phyloP scores from a whole-genome alignment of 148 eudicot species.

The Fagopyrum tataricum region DNA sequence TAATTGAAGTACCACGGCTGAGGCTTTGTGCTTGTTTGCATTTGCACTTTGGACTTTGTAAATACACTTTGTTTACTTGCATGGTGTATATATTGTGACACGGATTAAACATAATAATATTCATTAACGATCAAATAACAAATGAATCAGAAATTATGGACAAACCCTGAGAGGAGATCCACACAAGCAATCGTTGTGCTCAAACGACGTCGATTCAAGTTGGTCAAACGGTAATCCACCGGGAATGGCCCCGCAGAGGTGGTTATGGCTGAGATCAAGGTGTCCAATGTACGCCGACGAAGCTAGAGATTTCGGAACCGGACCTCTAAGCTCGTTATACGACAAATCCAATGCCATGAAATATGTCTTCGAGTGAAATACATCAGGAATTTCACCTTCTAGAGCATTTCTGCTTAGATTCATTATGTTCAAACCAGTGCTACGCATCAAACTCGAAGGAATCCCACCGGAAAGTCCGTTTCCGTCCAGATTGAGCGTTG shows the following conservation, averaged over 20 bases:
- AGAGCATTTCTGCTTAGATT: conserved; percentile 75
- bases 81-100: background rate
- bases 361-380: conserved; percentile 70
- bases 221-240: conserved; percentile 64
- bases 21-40: background rate
- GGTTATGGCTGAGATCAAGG: conserved; percentile 75
- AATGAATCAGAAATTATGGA: background rate
- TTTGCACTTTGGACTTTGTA: background rate
- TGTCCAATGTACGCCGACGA: conserved; percentile 63
- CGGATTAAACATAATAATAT: background rate
- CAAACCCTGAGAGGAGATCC: conserved; percentile 25
- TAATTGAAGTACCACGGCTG: no score
- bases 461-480: conserved; percentile 44
- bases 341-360: conserved; percentile 73
- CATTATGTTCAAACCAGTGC: conserved; percentile 52
- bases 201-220: conserved; percentile 74
- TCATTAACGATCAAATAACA: background rate
- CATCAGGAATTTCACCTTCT: conserved; percentile 62
- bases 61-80: background rate
- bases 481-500: conserved; percentile 43
- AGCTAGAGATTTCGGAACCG: conserved; percentile 58
- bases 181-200: conserved; percentile 62
- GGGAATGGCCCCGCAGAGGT: conserved; percentile 78
- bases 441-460: conserved; percentile 21
- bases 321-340: conserved; percentile 47